A percentile compares a stretch with the other conserved stretches of the same genome.
These are phyloP conservation scores for Epichloe sibirici DNA, from an alignment of 2,329 filamentous ascomycete genomes.

Conservation along the genomic window DNA sequence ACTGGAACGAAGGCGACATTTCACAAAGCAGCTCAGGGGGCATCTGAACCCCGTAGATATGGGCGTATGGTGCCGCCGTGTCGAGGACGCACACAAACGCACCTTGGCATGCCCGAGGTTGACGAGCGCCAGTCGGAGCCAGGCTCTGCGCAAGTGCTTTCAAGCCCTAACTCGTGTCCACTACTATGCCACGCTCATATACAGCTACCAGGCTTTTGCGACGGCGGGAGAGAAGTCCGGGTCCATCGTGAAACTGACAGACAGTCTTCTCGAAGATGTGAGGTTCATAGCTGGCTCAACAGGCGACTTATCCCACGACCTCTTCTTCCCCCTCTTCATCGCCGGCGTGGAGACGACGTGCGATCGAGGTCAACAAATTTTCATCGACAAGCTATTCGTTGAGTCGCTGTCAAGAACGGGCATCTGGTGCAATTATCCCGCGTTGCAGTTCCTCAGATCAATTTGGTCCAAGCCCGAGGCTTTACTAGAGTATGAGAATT, in stretches of 20 bases:
- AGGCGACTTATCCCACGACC: conserved; percentile 4
- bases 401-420: conserved; percentile 2
- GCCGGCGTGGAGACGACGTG: conserved; percentile 3
- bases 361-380: neutral
- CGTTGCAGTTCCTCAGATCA: conserved; percentile 4
- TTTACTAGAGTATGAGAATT: neutral
- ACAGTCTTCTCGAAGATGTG: conserved; percentile 2
- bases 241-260: neutral
- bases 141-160: conserved; percentile 7
- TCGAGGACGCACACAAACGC: neutral
- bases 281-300: conserved; percentile 2
- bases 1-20: conserved; percentile 2
- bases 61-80: conserved; percentile 1
- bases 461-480: conserved; percentile 1
- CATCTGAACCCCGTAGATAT: neutral
- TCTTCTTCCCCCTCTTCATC: conserved; percentile 8
- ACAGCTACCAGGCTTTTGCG: conserved; percentile 11
- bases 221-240: neutral
- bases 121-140: conserved; percentile 1
- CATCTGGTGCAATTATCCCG: conserved; percentile 7
- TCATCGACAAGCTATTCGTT: conserved; percentile 3
- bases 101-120: conserved; percentile 7
- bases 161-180: conserved; percentile 9
- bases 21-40: neutral
- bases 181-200: conserved; percentile 11